Conservation (phyloP, 352 stramenopile genomes). For the Globisporangium polare region DNA sequence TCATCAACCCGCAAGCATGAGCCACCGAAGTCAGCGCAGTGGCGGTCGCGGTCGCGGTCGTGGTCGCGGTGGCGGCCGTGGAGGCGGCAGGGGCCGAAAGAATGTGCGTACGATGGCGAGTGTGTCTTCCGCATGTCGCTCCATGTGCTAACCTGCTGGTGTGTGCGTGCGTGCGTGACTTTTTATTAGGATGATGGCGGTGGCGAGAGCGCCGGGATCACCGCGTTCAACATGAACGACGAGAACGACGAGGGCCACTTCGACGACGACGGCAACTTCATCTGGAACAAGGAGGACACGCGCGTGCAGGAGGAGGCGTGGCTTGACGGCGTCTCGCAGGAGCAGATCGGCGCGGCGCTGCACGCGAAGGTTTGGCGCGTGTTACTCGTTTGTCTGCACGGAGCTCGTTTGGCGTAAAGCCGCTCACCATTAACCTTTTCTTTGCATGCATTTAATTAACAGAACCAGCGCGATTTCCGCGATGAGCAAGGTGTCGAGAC, state of each 20-base stretch:
- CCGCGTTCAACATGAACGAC: slow-evolving; percentile 81
- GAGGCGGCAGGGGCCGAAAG: background rate
- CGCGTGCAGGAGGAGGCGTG: slow-evolving; percentile 80
- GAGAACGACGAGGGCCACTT: slow-evolving; percentile 86
- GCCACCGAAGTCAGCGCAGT: slow-evolving; percentile 5
- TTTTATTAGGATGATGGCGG: slow-evolving; percentile 9
- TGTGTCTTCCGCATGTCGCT: background rate
- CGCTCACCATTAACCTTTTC: background rate
- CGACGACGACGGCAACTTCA: slow-evolving; percentile 72
- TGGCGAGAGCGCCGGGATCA: slow-evolving; percentile 47
- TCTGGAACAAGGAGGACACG: slow-evolving; percentile 76
- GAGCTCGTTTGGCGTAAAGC: background rate
- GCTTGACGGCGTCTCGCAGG: slow-evolving; percentile 68
- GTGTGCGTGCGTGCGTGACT: no score
- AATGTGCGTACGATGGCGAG: no score
- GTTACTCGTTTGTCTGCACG: no score
- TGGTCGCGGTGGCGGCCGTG: slow-evolving; percentile 8
- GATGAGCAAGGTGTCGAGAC: slow-evolving; percentile 52
- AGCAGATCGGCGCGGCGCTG: slow-evolving; percentile 63
- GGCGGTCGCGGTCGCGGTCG: slow-evolving; percentile 5
- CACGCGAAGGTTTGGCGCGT: slow-evolving; percentile 37
- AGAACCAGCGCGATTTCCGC: slow-evolving; percentile 51
- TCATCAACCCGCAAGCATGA: slow-evolving; percentile 6
- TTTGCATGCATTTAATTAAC: background rate
- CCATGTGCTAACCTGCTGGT: background rate